phyloP scores from a whole-genome alignment of 164 flowering plant species.

The Cinnamomum micranthum region DNA sequence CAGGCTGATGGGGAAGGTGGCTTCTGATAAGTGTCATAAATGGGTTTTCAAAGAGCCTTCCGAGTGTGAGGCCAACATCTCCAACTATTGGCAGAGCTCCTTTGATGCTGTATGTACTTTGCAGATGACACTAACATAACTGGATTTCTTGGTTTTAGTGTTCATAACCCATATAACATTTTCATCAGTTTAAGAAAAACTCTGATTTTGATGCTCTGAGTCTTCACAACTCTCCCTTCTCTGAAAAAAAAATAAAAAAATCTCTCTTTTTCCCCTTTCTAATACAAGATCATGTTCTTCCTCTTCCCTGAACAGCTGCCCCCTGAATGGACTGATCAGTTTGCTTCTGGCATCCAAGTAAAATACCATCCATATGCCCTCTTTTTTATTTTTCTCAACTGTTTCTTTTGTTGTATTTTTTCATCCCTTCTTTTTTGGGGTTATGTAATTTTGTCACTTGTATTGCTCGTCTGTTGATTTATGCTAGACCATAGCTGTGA shows the following conservation, averaged over 20 bases:
- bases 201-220: neutral
- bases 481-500: constrained; percentile 92
- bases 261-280: neutral
- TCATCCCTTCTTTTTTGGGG: neutral
- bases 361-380: neutral
- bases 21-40: constrained; percentile 99
- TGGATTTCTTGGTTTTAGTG: neutral
- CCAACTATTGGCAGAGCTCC: constrained; percentile 99
- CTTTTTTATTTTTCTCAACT: neutral
- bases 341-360: constrained; percentile 97
- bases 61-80: constrained; percentile 88
- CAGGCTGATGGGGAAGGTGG: constrained; percentile 99
- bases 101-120: constrained; percentile 87
- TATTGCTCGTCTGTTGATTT: constrained; percentile 2
- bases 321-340: constrained; percentile 98
- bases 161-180: neutral
- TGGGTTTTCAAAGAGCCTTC: constrained; percentile 99
- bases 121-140: constrained; percentile 1
- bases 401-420: neutral
- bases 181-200: neutral
- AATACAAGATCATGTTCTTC: neutral
- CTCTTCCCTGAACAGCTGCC: constrained; percentile 63
- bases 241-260: neutral
- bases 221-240: neutral
- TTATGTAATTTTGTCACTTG: neutral